Evolutionary conservation across 306 rosid species (phyloP).

Genomic region (Benincasa hispida): DNA sequence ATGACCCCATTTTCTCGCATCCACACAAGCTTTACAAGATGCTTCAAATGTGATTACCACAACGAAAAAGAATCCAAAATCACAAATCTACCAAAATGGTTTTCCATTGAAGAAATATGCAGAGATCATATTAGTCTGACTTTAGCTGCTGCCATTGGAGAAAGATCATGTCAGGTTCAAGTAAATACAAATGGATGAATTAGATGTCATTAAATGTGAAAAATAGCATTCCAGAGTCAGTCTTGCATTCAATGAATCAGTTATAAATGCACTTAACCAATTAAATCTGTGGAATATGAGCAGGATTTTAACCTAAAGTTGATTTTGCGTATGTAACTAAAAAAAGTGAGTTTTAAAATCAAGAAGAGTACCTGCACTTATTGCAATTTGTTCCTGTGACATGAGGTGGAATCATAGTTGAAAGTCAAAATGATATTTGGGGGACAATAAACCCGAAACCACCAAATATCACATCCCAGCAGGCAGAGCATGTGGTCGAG

Average conservation of each 20-base stretch:
- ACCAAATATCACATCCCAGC: conserved; percentile 25
- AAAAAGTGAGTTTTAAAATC: background rate
- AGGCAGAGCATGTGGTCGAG: conserved; percentile 64
- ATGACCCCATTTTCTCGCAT: conserved; percentile 20
- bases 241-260: background rate
- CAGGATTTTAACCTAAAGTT: background rate
- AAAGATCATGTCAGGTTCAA: background rate
- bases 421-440: conserved; percentile 26
- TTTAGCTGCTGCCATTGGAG: conserved; percentile 10
- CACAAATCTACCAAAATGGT: conserved; percentile 23
- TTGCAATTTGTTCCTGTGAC: conserved; percentile 18
- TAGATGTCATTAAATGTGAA: background rate
- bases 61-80: conserved; percentile 18
- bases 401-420: conserved; percentile 22
- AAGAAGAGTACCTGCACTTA: conserved; percentile 29
- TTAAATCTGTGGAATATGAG: background rate
- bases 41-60: conserved; percentile 23
- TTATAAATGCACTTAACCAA: background rate
- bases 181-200: background rate
- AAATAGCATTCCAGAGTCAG: background rate
- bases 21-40: conserved; percentile 39
- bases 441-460: conserved; percentile 23
- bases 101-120: conserved; percentile 18
- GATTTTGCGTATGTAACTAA: background rate
- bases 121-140: conserved; percentile 8